Conservation (phyloP, 208 protist species). For the Porcisia deanei region DNA sequence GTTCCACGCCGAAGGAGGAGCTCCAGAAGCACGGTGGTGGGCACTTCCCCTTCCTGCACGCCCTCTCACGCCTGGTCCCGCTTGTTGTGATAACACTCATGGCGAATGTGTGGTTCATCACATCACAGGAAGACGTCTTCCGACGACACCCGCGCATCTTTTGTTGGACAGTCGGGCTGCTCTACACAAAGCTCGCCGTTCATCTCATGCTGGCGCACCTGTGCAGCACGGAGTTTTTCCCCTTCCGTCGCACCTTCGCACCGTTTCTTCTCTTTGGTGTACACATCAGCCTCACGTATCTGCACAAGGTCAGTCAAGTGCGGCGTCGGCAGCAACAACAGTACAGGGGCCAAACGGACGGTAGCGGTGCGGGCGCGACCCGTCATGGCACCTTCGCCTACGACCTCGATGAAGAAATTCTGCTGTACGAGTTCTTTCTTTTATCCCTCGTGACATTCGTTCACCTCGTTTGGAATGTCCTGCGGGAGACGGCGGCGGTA, state of each 20-base stretch:
- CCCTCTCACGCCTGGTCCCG: conserved; percentile 60
- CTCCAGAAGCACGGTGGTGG: conserved; percentile 14
- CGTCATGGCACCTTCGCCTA: conserved; percentile 24
- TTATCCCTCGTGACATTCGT: conserved; percentile 53
- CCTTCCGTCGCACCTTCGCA: conserved; percentile 70
- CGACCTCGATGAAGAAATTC: conserved; percentile 53
- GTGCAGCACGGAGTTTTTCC: conserved; percentile 42
- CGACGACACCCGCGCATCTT: conserved; percentile 74
- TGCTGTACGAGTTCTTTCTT: conserved; percentile 67
- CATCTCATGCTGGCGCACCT: conserved; percentile 87
- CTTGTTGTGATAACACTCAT: conserved; percentile 56
- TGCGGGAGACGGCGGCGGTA: conserved; percentile 42
- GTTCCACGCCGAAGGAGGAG: conserved; percentile 13
- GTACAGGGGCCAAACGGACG: not conserved
- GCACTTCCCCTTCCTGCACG: conserved; percentile 54
- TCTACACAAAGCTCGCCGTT: conserved; percentile 79
- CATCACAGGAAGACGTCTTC: conserved; percentile 76
- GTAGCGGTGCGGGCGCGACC: conserved; percentile 5
- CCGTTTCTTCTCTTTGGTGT: conserved; percentile 61
- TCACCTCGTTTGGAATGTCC: conserved; percentile 56
- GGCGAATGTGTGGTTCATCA: conserved; percentile 59
- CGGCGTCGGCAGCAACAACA: conserved; percentile 14
- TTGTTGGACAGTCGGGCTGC: conserved; percentile 81
- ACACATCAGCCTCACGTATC: conserved; percentile 57
- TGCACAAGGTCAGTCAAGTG: conserved; percentile 40